Conservation (phyloP, 139 green algal genomes). For the Coccomyxa sp. region DNA sequence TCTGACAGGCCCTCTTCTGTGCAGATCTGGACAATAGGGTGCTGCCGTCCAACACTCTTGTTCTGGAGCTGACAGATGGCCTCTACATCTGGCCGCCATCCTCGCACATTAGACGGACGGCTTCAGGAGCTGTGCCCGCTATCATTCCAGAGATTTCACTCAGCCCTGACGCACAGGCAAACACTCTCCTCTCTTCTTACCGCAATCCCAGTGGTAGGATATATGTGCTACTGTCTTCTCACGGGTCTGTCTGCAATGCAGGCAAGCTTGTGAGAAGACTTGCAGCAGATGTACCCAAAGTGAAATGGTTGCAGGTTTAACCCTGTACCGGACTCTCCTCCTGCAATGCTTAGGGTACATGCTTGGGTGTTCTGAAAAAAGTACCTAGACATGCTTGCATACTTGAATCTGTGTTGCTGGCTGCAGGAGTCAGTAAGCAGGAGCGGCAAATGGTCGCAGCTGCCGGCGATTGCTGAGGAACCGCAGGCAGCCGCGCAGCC, state of each 20-base stretch:
- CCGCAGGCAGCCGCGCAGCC: too few species aligned
- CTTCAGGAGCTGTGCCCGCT: not conserved
- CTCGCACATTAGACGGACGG: not conserved
- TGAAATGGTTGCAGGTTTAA: not conserved
- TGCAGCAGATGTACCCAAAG: not conserved
- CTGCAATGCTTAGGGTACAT: too few species aligned
- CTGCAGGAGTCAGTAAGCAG: too few species aligned
- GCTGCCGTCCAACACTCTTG: slow-evolving; percentile 1
- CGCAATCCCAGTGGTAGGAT: not conserved
- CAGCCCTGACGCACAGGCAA: too few species aligned
- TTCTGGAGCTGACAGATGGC: slow-evolving; percentile 2
- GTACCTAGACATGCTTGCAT: too few species aligned
- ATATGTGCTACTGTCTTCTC: not conserved
- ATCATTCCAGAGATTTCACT: too few species aligned
- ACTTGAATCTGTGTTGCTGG: too few species aligned
- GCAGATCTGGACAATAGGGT: not conserved
- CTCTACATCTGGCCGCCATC: not conserved
- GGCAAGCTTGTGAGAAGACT: not conserved
- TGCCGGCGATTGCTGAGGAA: too few species aligned
- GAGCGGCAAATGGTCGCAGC: too few species aligned
- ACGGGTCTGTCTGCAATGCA: not conserved
- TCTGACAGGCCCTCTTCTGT: not conserved
- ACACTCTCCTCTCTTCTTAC: too few species aligned
- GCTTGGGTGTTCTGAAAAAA: too few species aligned
- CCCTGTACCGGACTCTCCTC: too few species aligned